Base-by-base conservation (phyloP, 106 monocot species). In the Narthecium ossifragum region DNA sequence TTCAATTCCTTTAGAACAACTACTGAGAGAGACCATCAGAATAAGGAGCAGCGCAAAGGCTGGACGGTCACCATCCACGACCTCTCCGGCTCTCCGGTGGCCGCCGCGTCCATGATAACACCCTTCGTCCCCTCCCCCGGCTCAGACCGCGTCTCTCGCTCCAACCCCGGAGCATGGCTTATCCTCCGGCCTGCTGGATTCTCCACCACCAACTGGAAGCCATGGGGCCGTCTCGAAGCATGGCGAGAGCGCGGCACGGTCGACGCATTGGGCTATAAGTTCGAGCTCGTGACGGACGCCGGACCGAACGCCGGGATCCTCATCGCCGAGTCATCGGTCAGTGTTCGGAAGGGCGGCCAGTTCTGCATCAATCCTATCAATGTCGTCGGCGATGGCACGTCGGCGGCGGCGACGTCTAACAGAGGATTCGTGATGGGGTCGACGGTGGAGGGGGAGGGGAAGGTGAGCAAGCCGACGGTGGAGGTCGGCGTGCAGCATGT, bases 31-130 rank as follows among this genome's bases (percentile, higher is more conserved):
- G 33, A 50, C 27, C 46, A 57, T 0, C 68, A 14, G 4, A 56
- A 63, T 48, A 50, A 55, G 1, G 70, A 76, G 45, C 75, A 83
- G 55, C 76, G 92, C n/a, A 92, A 92, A 51, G 92, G 92, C 2
- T 92, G 92, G 87, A 81, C 78, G 1, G 92, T 92, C 17, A 88
- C 87, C n/a, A 84, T 92, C 63, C 92, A 92, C 68, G 92, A 92
- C 67, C 84, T 84, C 57, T 87, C 80, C 0, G 92, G 92, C 62
- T 88, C 84, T 2, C 87, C 87, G 14, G 84, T 88, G 21, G 87
- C 92, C 0, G 78, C 75, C 2, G 88, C 92, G 0, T 88, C 92
- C 20, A 88, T 92, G 88, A 67, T 92, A 33, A 88, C 92, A 1
- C 92, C 92, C 21, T 87, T 92, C 70, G 83, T 83, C 24, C 80